Conservation (phyloP, 2,329 filamentous ascomycete genomes). For the Scortechinia acanthostroma region DNA sequence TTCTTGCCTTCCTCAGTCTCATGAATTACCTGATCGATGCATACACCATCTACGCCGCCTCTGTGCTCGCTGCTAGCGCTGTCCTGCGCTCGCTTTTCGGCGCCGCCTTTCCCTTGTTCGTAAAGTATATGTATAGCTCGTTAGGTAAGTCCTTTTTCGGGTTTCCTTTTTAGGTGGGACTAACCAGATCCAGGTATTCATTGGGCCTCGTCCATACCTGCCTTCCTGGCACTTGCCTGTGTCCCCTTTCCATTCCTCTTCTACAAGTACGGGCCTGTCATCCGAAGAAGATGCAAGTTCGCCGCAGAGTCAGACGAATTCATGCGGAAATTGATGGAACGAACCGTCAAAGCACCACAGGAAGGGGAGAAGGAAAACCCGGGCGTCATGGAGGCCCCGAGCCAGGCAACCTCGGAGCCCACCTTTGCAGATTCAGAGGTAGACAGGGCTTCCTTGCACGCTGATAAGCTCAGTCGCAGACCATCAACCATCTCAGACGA, state of each 20-base stretch:
- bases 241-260: conserved; percentile 72
- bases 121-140: conserved; percentile 15
- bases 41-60: conserved; percentile 72
- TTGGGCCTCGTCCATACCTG: conserved; percentile 70
- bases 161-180: no score
- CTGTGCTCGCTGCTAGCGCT: conserved; percentile 61
- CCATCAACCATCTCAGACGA: no score
- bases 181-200: conserved; percentile 66
- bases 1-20: conserved; percentile 59
- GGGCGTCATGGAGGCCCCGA: conserved; percentile 12
- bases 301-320: conserved; percentile 40
- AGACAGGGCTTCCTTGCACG: not conserved
- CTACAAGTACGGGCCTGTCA: conserved; percentile 60
- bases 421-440: conserved; percentile 3
- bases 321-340: conserved; percentile 16
- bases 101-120: conserved; percentile 50
- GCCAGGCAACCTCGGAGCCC: conserved; percentile 8
- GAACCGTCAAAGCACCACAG: conserved; percentile 11
- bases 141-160: no score
- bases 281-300: conserved; percentile 64
- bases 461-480: no score
- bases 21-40: conserved; percentile 65
- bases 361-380: conserved; percentile 16
- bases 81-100: conserved; percentile 49
- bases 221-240: conserved; percentile 66